phyloP scores from a whole-genome alignment of 2,329 filamentous ascomycete genomes.

The Fusarium keratoplasticum region DNA sequence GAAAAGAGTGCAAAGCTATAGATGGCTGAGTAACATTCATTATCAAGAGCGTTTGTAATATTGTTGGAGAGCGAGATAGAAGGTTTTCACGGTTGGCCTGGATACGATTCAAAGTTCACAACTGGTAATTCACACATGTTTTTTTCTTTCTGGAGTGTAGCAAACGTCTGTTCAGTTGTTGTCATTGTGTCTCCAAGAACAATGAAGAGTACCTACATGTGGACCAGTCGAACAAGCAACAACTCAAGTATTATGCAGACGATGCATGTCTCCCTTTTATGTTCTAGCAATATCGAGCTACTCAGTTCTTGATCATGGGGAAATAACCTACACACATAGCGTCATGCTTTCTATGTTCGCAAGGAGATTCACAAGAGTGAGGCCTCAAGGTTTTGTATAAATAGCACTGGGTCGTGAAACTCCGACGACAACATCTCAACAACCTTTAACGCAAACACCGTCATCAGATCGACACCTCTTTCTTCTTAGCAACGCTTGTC shows the following conservation, averaged over 20 bases:
- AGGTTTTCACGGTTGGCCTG: not conserved
- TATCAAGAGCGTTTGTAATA: not conserved
- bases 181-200: not conserved
- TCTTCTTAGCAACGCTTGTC: not conserved
- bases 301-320: not conserved
- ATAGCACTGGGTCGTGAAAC: not conserved
- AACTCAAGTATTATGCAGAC: not conserved
- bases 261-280: not conserved
- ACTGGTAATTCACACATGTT: not conserved
- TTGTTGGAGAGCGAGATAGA: not conserved
- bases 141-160: not conserved
- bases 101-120: not conserved
- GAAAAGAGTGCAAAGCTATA: conserved; percentile 51
- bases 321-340: not conserved
- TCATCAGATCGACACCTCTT: not conserved
- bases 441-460: not conserved
- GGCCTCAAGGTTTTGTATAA: not conserved
- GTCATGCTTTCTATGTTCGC: not conserved
- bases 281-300: not conserved
- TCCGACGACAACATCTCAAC: not conserved
- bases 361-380: not conserved
- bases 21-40: not conserved
- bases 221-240: not conserved
- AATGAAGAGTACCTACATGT: not conserved
- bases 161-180: not conserved